Percentiles rank a stretch among this genome's conserved stretches.
Conservation (phyloP, 495 filamentous ascomycete species). For the Aspergillus hancockii region DNA sequence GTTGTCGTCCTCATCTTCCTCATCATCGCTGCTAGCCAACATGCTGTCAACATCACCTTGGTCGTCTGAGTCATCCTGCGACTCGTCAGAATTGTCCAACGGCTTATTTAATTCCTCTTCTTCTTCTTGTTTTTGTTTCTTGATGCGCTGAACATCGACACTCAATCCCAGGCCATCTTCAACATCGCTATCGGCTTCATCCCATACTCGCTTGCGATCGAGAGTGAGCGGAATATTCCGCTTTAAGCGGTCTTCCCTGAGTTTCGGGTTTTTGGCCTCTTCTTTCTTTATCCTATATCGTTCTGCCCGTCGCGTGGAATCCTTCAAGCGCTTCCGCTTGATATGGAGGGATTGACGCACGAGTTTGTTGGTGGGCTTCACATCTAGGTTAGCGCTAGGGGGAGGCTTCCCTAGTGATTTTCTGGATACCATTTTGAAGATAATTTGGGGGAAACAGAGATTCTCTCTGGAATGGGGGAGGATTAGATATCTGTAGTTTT, state of each 20-base stretch:
- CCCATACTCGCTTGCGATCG: constrained; percentile 90
- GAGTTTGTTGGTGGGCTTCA: constrained; percentile 65
- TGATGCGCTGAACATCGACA: constrained; percentile 76
- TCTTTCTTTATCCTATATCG: constrained; percentile 77
- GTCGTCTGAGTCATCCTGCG: constrained; percentile 35
- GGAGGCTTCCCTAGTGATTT: constrained; percentile 26
- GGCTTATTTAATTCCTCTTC: constrained; percentile 52
- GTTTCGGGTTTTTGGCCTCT: constrained; percentile 79
- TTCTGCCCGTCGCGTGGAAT: constrained; percentile 70
- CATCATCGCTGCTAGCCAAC: constrained; percentile 38
- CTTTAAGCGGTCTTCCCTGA: constrained; percentile 68
- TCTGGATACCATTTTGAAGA: constrained; percentile 27
- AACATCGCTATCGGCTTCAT: constrained; percentile 74
- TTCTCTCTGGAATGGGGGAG: background rate
- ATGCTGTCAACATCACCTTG: constrained; percentile 57
- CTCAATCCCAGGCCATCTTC: constrained; percentile 65
- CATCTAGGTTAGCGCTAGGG: constrained; percentile 25
- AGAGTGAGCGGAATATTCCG: constrained; percentile 82
- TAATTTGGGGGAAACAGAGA: background rate
- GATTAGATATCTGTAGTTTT: constrained; percentile 1
- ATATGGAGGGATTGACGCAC: constrained; percentile 73
- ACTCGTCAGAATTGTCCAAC: constrained; percentile 39
- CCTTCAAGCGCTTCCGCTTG: constrained; percentile 72
- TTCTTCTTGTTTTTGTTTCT: constrained; percentile 67
- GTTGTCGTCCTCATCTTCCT: constrained; percentile 47